These are phyloP conservation scores for Mycena sp. DNA, from an alignment of 1,284 basidiomycete genomes.

Conservation along the genomic window DNA sequence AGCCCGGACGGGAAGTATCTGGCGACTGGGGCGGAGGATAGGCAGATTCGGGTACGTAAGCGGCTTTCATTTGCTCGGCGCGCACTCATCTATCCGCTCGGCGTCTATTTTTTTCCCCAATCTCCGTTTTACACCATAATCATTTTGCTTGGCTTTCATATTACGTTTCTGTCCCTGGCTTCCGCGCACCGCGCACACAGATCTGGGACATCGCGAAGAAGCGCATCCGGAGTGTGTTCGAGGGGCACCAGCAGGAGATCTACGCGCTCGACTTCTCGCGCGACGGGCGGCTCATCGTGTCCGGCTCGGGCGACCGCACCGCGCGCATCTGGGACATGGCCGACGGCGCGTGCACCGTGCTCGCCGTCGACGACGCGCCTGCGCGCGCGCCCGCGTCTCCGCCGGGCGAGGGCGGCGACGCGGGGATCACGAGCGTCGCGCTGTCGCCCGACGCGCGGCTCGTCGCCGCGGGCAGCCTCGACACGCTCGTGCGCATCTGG, in stretches of 20 bases:
- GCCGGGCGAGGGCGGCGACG: slow-evolving; percentile 51
- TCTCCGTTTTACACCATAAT: too few relatives aligned
- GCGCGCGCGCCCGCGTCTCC: slow-evolving; percentile 69
- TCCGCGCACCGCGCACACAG: slow-evolving; percentile 44
- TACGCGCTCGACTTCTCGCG: slow-evolving; percentile 90
- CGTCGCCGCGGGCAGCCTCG: slow-evolving; percentile 86
- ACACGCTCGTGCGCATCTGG: slow-evolving; percentile 90
- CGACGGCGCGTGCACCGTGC: slow-evolving; percentile 63
- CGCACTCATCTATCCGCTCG: too few relatives aligned
- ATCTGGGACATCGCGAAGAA: slow-evolving; percentile 90
- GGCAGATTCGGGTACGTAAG: slow-evolving; percentile 76
- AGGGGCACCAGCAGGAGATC: slow-evolving; percentile 91
- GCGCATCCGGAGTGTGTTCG: slow-evolving; percentile 76
- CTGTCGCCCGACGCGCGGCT: slow-evolving; percentile 85
- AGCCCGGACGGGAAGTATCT: slow-evolving; percentile 84
- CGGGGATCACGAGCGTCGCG: slow-evolving; percentile 82
- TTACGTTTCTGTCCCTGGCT: slow-evolving; percentile 6
- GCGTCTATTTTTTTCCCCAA: too few relatives aligned
- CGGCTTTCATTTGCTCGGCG: not conserved
- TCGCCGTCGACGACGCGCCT: slow-evolving; percentile 56
- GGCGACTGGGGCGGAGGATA: slow-evolving; percentile 88
- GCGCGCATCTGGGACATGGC: slow-evolving; percentile 90
- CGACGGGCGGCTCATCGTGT: slow-evolving; percentile 87
- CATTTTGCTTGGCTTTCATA: too few relatives aligned
- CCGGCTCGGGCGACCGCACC: slow-evolving; percentile 90